phyloP scores from a whole-genome alignment of 2,329 filamentous ascomycete genomes.

The Hymenoscyphus occultus region DNA sequence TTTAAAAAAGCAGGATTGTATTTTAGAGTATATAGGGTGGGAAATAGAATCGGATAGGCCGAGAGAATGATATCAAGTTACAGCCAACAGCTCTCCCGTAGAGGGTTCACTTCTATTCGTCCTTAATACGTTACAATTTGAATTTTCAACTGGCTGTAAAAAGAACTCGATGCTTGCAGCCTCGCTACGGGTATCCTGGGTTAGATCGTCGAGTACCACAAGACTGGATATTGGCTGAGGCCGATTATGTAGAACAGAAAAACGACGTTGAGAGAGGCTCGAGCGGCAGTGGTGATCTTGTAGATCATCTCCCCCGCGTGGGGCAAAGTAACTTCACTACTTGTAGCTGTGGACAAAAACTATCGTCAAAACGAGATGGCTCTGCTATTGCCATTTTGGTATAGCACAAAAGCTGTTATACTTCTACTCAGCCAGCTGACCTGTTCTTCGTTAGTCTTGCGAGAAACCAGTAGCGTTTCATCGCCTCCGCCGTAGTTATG shows the following conservation, averaged over 20 bases:
- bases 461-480: not conserved
- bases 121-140: no score
- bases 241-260: not conserved
- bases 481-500: not conserved
- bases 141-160: no score
- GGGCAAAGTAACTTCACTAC: not conserved
- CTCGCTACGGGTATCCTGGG: no score
- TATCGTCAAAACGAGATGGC: no score
- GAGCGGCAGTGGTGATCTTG: not conserved
- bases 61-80: no score
- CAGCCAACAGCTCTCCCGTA: no score
- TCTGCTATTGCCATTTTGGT: no score
- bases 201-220: no score
- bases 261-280: constrained; percentile 1
- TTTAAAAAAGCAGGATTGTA: not conserved
- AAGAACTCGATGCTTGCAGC: no score
- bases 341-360: not conserved
- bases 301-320: not conserved
- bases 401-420: no score
- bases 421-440: not conserved
- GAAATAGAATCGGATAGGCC: not conserved
- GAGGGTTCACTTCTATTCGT: no score
- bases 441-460: not conserved
- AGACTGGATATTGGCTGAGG: no score
- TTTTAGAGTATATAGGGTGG: not conserved